Base-by-base conservation (phyloP, 192 early-diverging fungal species). In the Backusella tuberculispora region DNA sequence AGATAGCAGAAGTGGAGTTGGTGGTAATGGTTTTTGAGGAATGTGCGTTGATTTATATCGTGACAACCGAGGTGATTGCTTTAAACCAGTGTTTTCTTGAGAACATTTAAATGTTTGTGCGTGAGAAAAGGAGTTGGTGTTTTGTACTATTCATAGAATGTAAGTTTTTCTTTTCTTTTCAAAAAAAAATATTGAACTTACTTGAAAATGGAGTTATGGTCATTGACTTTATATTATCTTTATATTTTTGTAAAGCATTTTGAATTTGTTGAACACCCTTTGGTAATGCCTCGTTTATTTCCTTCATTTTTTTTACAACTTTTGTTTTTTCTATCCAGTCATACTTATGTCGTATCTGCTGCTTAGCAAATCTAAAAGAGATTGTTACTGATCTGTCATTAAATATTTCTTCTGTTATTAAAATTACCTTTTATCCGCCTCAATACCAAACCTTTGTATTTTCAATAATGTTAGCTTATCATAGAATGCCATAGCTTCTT, bases 401-500 rank as follows among this genome's bases (percentile, higher is more conserved):
- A 43, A n/a, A 17, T 53, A 3, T 53, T 53, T 19, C 9, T n/a
- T 9, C 3, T 53, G 10, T 10, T 24, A 53, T 53, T 8, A 21
- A 1, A 8, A 19, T 19, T 53, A 53, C 19, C 9, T 53, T 53
- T 53, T 19, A 19, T 53, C 50, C n/a, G 50, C 7, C n/a, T 53
- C 50, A 2, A 3, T 9, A 2, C n/a, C 50, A 19, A 53, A 24
- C n/a, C n/a, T 19, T 19, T 24, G 19, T 3, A 8, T 6, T 19
- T 50, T 53, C 8, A 53, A 53, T 53, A 53, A 19, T 9, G 4
- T 17, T 19, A 12, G 47, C 42, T 19, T 73, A 44, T 29, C 87
- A 53, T 84, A 83, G 74, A 92, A 91, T 69, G 76, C 75, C n/a
- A 82, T 76, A 14, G 92, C 89, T 65, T 90, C 92, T 64, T 83